These are phyloP conservation scores for Annona cherimola DNA, from an alignment of 164 flowering plant species.

Conservation along the genomic window DNA sequence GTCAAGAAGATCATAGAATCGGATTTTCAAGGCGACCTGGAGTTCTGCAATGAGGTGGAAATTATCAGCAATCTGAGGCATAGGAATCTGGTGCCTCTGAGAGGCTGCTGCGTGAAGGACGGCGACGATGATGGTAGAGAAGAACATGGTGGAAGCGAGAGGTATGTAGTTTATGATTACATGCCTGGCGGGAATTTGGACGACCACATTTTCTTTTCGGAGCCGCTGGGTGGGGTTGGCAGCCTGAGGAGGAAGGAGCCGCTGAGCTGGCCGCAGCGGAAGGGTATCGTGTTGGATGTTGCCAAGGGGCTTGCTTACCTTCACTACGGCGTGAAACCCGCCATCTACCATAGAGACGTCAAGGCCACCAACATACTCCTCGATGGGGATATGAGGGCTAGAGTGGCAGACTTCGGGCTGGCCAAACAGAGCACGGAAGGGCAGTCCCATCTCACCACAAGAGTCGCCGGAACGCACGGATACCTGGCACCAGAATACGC, in stretches of 20 bases:
- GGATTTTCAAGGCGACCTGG: constrained; percentile 51
- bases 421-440: constrained; percentile 70
- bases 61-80: constrained; percentile 70
- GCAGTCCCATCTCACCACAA: constrained; percentile 77
- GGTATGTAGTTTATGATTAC: constrained; percentile 64
- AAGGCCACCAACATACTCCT: constrained; percentile 77
- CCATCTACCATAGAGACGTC: constrained; percentile 70
- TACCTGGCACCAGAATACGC: constrained; percentile 86
- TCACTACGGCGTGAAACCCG: constrained; percentile 80
- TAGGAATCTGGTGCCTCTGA: constrained; percentile 57
- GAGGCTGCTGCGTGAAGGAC: constrained; percentile 61
- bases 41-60: constrained; percentile 71
- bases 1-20: constrained; percentile 58
- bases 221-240: constrained; percentile 2
- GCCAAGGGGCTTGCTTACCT: constrained; percentile 77
- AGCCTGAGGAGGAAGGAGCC: constrained; percentile 10
- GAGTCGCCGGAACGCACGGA: constrained; percentile 88
- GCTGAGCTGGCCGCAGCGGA: constrained; percentile 69
- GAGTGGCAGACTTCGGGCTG: constrained; percentile 81
- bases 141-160: constrained; percentile 25
- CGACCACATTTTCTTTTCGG: constrained; percentile 31
- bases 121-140: constrained; percentile 22
- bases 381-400: constrained; percentile 65
- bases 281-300: constrained; percentile 64
- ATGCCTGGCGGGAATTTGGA: constrained; percentile 78